phyloP scores from a whole-genome alignment of 306 rosid genomes.

The Hippophae rhamnoides region DNA sequence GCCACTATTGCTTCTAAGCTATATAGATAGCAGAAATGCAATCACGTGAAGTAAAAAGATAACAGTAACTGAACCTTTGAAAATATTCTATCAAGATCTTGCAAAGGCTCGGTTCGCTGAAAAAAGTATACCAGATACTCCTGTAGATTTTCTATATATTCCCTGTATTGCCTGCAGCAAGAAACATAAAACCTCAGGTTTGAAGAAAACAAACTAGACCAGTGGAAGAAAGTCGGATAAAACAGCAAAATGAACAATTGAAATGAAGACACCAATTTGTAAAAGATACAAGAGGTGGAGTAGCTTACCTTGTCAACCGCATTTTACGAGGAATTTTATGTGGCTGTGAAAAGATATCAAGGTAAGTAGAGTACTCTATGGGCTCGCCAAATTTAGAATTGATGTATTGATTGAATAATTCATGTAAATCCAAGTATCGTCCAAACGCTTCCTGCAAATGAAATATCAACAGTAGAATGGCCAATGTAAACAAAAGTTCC shows the following conservation, averaged over 20 bases:
- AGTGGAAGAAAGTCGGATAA: neutral
- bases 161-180: conserved; percentile 65
- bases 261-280: neutral
- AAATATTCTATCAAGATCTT: conserved; percentile 84
- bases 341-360: conserved; percentile 65
- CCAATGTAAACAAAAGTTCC: neutral
- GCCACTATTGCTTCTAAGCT: neutral
- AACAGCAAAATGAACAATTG: neutral
- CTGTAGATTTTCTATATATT: conserved; percentile 61
- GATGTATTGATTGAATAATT: conserved; percentile 56
- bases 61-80: conserved; percentile 44
- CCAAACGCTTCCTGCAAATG: conserved; percentile 77
- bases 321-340: conserved; percentile 63
- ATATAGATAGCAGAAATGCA: neutral
- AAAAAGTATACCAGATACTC: conserved; percentile 67
- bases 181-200: conserved; percentile 4
- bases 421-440: conserved; percentile 85
- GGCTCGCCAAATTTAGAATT: conserved; percentile 95
- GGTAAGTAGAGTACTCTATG: conserved; percentile 79
- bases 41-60: neutral
- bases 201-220: neutral
- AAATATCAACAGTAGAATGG: neutral
- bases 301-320: conserved; percentile 52
- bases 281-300: neutral
- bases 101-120: conserved; percentile 93